Conservation (phyloP, 768 basidiomycete species). For the Russula abietina region DNA sequence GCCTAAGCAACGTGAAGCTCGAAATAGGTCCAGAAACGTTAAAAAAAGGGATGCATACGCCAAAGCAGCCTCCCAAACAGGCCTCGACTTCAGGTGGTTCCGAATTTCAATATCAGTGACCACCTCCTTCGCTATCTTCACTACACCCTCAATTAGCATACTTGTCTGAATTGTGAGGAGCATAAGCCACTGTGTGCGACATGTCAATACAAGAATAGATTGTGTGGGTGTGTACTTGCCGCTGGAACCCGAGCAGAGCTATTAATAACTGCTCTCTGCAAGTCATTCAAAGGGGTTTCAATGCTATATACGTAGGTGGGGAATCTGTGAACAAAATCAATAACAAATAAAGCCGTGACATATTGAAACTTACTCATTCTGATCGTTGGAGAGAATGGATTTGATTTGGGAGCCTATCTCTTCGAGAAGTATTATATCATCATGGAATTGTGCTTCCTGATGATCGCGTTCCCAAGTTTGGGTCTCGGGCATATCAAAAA, state of each 20-base stretch:
- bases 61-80: conserved; percentile 11
- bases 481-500: neutral
- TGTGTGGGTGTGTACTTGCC: neutral
- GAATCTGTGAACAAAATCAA: neutral
- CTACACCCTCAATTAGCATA: conserved; percentile 17
- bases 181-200: conserved; percentile 7
- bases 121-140: conserved; percentile 3
- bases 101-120: neutral
- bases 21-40: neutral
- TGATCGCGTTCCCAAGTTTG: conserved; percentile 3
- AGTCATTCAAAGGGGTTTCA: neutral
- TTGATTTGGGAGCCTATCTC: neutral
- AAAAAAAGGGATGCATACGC: neutral
- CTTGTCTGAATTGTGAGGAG: conserved; percentile 13
- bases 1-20: neutral
- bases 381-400: neutral
- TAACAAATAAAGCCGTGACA: neutral
- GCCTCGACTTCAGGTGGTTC: conserved; percentile 15
- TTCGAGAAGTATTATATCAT: conserved; percentile 7
- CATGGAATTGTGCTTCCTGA: conserved; percentile 5
- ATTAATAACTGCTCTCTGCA: neutral
- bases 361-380: neutral
- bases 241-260: neutral
- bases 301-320: neutral
- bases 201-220: neutral